These are phyloP conservation scores for Polytolypa hystricis DNA, from an alignment of 2,329 filamentous ascomycete species.

Conservation along the genomic window DNA sequence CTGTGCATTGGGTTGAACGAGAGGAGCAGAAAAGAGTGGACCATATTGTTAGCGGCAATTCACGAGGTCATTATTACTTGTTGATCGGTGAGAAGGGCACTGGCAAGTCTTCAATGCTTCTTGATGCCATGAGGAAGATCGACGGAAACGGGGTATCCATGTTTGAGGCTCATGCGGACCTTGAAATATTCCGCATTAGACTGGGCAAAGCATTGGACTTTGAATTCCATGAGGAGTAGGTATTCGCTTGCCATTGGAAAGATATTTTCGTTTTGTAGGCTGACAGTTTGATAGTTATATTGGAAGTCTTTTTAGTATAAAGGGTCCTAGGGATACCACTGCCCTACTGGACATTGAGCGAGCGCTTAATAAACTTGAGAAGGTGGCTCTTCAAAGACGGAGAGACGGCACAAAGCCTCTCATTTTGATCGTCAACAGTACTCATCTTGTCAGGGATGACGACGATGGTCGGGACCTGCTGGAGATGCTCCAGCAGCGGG, in stretches of 20 bases:
- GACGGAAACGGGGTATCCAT: constrained; percentile 83
- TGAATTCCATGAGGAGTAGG: constrained; percentile 92
- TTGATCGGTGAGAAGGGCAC: constrained; percentile 92
- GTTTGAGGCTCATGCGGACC: constrained; percentile 91
- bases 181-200: constrained; percentile 87
- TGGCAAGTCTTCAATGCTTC: constrained; percentile 91
- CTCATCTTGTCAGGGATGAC: constrained; percentile 82
- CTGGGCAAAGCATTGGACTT: constrained; percentile 91
- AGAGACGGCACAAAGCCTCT: constrained; percentile 55
- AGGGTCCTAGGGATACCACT: constrained; percentile 81
- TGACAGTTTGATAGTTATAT: constrained; percentile 43
- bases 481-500: constrained; percentile 87
- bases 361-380: constrained; percentile 95
- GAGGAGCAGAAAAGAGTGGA: constrained; percentile 75
- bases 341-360: constrained; percentile 91
- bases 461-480: constrained; percentile 87
- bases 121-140: constrained; percentile 89
- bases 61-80: constrained; percentile 76
- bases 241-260: not conserved
- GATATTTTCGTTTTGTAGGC: not conserved
- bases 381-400: constrained; percentile 65
- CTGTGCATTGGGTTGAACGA: constrained; percentile 68
- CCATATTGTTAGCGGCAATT: constrained; percentile 63
- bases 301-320: constrained; percentile 87
- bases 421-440: constrained; percentile 88